Conservation (phyloP, 441 rosid species). For the Dalechampia spathulata region DNA sequence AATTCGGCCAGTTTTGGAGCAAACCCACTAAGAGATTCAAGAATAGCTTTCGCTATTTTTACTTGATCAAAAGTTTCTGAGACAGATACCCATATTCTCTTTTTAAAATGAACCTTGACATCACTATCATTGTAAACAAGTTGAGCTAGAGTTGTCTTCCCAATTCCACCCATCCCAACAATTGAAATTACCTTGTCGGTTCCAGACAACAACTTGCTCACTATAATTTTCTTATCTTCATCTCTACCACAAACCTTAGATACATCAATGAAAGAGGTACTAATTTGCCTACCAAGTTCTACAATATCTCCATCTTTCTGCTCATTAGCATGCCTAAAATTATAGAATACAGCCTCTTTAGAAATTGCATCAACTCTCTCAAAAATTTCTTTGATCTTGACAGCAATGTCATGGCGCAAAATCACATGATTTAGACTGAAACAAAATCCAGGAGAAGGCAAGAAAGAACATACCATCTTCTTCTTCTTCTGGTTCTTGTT, state of each 20-base stretch:
- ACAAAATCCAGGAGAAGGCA: background rate
- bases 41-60: constrained; percentile 1
- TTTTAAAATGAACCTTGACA: background rate
- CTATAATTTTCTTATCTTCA: background rate
- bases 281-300: background rate
- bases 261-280: constrained; percentile 8
- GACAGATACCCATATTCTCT: constrained; percentile 11
- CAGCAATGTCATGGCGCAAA: background rate
- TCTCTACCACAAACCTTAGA: constrained; percentile 3
- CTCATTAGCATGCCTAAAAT: background rate
- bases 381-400: background rate
- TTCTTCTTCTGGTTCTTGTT: too few relatives aligned
- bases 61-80: constrained; percentile 2
- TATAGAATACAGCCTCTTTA: background rate
- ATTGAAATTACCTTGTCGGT: constrained; percentile 2
- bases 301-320: background rate
- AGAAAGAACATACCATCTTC: background rate
- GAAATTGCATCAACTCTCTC: constrained; percentile 5
- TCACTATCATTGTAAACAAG: constrained; percentile 2
- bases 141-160: constrained; percentile 15
- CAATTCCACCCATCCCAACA: constrained; percentile 14
- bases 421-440: background rate
- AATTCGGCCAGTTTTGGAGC: background rate
- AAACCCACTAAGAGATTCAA: background rate
- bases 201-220: background rate